Percentiles rank a stretch among this genome's conserved stretches.
These are phyloP conservation scores for Multifurca ochricompacta DNA, from an alignment of 768 basidiomycete species.

Conservation along the genomic window DNA sequence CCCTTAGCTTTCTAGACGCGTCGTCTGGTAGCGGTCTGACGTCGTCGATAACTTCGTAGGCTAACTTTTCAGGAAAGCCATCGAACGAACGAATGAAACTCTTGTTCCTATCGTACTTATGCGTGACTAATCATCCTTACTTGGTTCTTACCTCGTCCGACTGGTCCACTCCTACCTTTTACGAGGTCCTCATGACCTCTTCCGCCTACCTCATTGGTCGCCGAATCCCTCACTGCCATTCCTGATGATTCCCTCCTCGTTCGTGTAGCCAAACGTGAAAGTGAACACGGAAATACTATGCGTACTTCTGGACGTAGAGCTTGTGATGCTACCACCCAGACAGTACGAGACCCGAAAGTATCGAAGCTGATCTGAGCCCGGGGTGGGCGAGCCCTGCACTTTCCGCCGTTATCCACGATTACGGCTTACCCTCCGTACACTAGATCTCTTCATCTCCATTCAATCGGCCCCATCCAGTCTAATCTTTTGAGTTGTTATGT, in stretches of 20 bases:
- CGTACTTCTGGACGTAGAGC: background rate
- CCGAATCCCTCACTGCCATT: background rate
- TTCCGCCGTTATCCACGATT: background rate
- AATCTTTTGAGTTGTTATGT: background rate
- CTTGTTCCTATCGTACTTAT: background rate
- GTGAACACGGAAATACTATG: no score
- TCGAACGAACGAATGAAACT: background rate
- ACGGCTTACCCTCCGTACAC: background rate
- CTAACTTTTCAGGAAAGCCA: background rate
- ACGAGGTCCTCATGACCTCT: constrained; percentile 3
- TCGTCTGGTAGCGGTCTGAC: background rate
- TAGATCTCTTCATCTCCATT: background rate
- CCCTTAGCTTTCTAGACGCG: background rate
- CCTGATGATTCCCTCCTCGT: background rate
- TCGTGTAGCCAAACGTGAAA: background rate
- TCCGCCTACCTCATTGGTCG: background rate
- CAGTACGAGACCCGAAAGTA: no score
- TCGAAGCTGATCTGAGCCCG: background rate
- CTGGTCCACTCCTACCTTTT: background rate
- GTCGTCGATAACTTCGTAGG: background rate
- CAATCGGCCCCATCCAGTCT: background rate
- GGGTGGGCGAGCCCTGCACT: background rate
- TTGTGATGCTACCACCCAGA: background rate
- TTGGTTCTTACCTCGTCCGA: background rate
- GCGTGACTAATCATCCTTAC: background rate